Evolutionary conservation across 2,329 filamentous ascomycete species (phyloP), one percentile per base, ranked within the genome.

Genomic region (Talaromyces pinophilus): DNA sequence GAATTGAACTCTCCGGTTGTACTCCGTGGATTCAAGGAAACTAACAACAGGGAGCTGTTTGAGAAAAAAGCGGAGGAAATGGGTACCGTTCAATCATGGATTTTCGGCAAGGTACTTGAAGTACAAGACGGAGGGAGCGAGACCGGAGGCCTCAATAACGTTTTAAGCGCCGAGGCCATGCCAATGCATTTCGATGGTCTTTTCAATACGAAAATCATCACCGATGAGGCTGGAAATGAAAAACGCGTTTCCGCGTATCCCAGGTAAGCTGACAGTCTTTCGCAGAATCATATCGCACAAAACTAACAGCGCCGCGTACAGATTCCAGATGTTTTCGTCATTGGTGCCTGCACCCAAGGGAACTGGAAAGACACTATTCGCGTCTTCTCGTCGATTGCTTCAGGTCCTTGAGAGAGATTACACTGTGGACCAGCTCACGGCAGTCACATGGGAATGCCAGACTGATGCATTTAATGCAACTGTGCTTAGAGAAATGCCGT

Each of bases 351-450:
- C 83, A 0, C 85, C 85, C 0, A 80, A 80, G 54, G 78, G 84
- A 11, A 85, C 82, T 0, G 85, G 85, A 0, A 84, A 82, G 69
- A 87, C 85, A 0, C 74, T 87, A 1, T 87, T 87, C 70, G 82
- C 84, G 0, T 81, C 79, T 0, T 86, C 85, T 0, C 80, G 79
- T 0, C 73, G 84, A 0, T 73, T 87, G 17, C 84, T 85, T 73
- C 78, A 80, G 38, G 76, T 84, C 52, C 77, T 86, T 0, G 78
- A 82, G 0, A 38, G 71, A 0, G 76, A 75, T 62, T 70, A 82
- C 1, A 73, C 77, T 0, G 67, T 79, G 0, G 78, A 80, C 11
- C 71, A 72, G 0, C 74, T 86, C 2, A 71, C 75, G 6, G 68
- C 69, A 2, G 73, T 82, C n/a, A 83, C 79, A 0, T 86, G 84